Conservation (phyloP, 371 early-diverging fungal species). For the Mortierella polycephala region DNA sequence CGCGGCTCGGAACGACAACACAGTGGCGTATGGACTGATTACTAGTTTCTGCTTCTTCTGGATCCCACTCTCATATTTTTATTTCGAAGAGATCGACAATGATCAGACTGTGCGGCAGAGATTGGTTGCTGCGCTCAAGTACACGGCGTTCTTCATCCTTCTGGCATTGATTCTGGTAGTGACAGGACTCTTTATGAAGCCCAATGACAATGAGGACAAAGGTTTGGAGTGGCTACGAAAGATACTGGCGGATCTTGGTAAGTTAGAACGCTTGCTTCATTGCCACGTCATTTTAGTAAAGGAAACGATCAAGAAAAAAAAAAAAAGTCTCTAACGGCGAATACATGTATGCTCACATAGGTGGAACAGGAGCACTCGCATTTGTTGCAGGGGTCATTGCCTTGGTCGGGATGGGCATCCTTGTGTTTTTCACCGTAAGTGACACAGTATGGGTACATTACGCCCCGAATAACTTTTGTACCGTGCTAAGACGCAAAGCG, state of each 20-base stretch:
- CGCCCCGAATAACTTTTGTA: no score
- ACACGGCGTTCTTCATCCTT: conserved; percentile 46
- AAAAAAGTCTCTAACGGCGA: neutral
- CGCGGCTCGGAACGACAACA: neutral
- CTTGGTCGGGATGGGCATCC: conserved; percentile 43
- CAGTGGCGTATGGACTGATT: conserved; percentile 66
- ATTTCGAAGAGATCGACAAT: conserved; percentile 65
- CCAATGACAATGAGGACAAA: conserved; percentile 30
- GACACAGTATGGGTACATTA: neutral
- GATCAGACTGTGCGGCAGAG: conserved; percentile 22
- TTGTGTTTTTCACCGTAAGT: conserved; percentile 51
- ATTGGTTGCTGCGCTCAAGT: conserved; percentile 45
- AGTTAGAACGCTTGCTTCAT: conserved; percentile 15
- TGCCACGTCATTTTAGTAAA: conserved; percentile 23
- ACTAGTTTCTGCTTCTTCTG: conserved; percentile 63
- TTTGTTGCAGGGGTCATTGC: conserved; percentile 47
- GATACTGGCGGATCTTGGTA: conserved; percentile 45
- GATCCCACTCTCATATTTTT: conserved; percentile 77
- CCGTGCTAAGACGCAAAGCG: no score
- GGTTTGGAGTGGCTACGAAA: conserved; percentile 50
- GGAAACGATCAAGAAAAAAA: neutral
- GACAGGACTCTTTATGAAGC: conserved; percentile 46
- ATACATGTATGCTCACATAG: conserved; percentile 10
- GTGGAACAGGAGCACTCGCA: conserved; percentile 41
- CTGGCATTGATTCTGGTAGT: conserved; percentile 34